Evolutionary conservation across 495 filamentous ascomycete genomes (phyloP), one percentile per base, ranked within the genome.

Genomic region (Glarea lozoyensis): DNA sequence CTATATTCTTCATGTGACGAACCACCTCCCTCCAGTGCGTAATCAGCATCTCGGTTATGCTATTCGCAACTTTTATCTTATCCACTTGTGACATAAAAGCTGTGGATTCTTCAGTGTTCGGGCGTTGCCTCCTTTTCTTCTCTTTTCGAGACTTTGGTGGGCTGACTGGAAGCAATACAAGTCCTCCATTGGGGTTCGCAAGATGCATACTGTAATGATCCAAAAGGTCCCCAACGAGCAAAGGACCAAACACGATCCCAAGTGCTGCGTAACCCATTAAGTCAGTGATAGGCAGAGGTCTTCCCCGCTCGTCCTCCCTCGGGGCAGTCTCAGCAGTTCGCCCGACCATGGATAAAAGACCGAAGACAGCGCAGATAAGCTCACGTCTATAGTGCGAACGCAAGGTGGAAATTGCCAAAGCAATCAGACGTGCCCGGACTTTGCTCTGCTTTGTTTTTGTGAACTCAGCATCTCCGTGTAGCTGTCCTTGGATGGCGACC

Each of bases 361-460:
- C 79, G 49, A 84, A 77, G 1, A 84, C 76, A 19, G 77, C 75
- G 51, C 74, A 81, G 38, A 83, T 79, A 17, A 84, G 58, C 38
- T 79, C 70, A 6, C 77, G 63, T n/a, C 73, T 68, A 41, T 73
- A 74, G 39, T 70, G 68, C 18, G 78, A 78, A 40, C 56, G 61
- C 36, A 79, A 59, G 6, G 69, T 69, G 2, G 68, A 60, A 29
- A 84, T 68, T 2, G 75, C 76, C 20, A 82, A 61, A n/a, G 79
- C 80, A 45, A 82, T 79, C 23, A 84, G 62, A 22, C 74, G 68
- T 17, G 76, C 76, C 22, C 72, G 67, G 31, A 78, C 60, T 52
- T 67, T 73, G 31, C 57, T 69, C 25, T 71, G 62, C 47, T 67
- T 73, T 10, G 70, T 68, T 43, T 60, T 59, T 16, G 62, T 61